phyloP scores from a whole-genome alignment of 2,329 filamentous ascomycete species.

The Colletotrichum horii region DNA sequence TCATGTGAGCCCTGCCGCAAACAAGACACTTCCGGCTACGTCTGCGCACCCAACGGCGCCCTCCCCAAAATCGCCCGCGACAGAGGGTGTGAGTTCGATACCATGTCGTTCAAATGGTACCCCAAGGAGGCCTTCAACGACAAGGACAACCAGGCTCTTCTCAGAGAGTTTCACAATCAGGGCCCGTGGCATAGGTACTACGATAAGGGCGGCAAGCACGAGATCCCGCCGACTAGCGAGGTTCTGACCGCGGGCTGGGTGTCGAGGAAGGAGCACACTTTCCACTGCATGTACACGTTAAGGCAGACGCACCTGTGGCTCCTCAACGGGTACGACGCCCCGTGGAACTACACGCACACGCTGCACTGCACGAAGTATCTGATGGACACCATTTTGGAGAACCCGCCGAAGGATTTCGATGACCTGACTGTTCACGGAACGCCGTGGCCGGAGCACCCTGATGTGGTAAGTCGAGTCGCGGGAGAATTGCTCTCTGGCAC shows the following conservation, averaged over 20 bases:
- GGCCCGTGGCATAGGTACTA: conserved; percentile 7
- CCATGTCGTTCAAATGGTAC: conserved; percentile 13
- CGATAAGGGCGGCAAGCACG: conserved; percentile 8
- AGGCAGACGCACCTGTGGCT: conserved; percentile 4
- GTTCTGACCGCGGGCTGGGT: not conserved
- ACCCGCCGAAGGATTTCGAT: conserved; percentile 4
- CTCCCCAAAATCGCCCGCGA: conserved; percentile 3
- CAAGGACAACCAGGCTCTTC: not conserved
- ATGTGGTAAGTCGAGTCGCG: not conserved
- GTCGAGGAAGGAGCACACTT: conserved; percentile 2
- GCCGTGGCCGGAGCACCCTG: conserved; percentile 12
- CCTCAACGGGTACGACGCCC: not conserved
- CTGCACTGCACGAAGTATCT: not conserved
- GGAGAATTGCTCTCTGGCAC: not conserved
- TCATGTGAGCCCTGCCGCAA: not conserved
- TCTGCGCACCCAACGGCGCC: conserved; percentile 4
- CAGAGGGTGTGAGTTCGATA: conserved; percentile 12
- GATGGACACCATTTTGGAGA: conserved; percentile 12
- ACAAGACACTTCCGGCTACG: not conserved
- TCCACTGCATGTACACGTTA: conserved; percentile 8
- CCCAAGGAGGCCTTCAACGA: not conserved
- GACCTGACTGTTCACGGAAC: not conserved
- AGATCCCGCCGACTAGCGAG: conserved; percentile 4
- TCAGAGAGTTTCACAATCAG: not conserved
- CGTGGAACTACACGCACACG: conserved; percentile 4